These are phyloP conservation scores for Lignosus rhinocerotis DNA, from an alignment of 1,284 basidiomycete genomes.

Conservation along the genomic window DNA sequence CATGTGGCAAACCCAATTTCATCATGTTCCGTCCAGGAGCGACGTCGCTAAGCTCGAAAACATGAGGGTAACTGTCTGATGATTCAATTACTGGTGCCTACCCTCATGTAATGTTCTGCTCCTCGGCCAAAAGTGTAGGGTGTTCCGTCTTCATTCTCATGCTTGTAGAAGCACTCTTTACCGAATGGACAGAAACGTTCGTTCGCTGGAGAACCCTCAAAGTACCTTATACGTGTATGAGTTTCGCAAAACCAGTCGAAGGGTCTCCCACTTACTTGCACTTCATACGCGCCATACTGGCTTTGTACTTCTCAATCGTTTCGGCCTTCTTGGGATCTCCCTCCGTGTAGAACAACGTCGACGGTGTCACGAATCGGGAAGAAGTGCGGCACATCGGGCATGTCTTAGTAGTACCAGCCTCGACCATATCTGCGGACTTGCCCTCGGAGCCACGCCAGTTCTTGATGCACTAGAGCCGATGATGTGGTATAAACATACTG, in stretches of 20 bases:
- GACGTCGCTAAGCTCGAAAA: constrained; percentile 4
- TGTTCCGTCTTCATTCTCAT: constrained; percentile 65
- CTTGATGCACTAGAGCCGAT: constrained; percentile 58
- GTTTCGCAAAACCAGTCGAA: not conserved
- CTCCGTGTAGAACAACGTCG: constrained; percentile 60
- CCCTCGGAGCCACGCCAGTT: constrained; percentile 65
- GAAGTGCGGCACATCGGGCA: constrained; percentile 71
- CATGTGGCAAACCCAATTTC: not conserved
- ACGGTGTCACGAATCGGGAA: constrained; percentile 69
- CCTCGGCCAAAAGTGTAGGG: constrained; percentile 55
- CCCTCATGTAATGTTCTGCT: constrained; percentile 53
- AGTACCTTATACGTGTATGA: constrained; percentile 48
- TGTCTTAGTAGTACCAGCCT: constrained; percentile 63
- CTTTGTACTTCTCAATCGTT: constrained; percentile 59
- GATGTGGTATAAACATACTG: constrained; percentile 5
- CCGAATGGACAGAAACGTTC: constrained; percentile 71
- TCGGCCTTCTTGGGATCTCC: constrained; percentile 52
- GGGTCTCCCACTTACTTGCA: constrained; percentile 51
- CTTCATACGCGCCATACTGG: constrained; percentile 65
- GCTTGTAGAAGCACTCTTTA: constrained; percentile 74
- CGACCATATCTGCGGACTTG: constrained; percentile 50
- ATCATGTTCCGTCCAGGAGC: not conserved
- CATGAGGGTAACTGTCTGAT: not conserved
- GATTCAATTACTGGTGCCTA: constrained; percentile 14
- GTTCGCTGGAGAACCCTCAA: constrained; percentile 47